phyloP scores from a whole-genome alignment of 352 stramenopile species.

The Aphanomyces euteiches region DNA sequence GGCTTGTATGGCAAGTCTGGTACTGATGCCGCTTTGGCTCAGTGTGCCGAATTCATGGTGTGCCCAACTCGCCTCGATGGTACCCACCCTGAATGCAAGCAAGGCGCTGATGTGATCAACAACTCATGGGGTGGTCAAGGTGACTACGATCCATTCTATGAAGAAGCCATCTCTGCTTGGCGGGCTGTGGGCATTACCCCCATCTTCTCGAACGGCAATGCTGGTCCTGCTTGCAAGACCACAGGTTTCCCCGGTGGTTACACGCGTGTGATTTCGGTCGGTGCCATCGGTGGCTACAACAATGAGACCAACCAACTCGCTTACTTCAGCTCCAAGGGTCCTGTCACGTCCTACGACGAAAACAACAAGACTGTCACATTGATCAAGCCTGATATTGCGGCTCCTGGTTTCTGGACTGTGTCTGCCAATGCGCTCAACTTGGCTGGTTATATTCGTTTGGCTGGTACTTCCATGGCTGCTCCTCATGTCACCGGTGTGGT shows the following conservation, averaged over 20 bases:
- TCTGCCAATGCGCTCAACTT: constrained; percentile 32
- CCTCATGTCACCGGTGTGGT: constrained; percentile 39
- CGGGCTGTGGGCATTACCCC: constrained; percentile 39
- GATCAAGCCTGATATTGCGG: constrained; percentile 40
- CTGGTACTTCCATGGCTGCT: constrained; percentile 40
- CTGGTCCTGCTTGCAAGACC: constrained; percentile 35
- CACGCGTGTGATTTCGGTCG: constrained; percentile 37
- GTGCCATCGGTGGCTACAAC: constrained; percentile 43
- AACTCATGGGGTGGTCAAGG: constrained; percentile 39
- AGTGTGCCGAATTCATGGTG: constrained; percentile 38
- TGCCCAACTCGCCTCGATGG: constrained; percentile 32
- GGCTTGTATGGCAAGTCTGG: constrained; percentile 32
- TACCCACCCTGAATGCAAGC: constrained; percentile 36
- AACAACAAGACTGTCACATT: constrained; percentile 32
- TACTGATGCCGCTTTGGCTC: constrained; percentile 32
- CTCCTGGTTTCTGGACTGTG: constrained; percentile 34
- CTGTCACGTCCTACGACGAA: constrained; percentile 24
- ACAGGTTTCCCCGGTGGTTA: constrained; percentile 37
- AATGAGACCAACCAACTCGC: constrained; percentile 37
- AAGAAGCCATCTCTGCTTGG: constrained; percentile 38
- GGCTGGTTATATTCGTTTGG: constrained; percentile 33
- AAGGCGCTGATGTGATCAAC: constrained; percentile 42
- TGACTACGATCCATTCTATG: constrained; percentile 32
- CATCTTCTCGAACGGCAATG: constrained; percentile 43
- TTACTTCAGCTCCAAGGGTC: constrained; percentile 40